Percentiles rank a stretch among this genome's conserved stretches.
Conservation (phyloP, 352 stramenopile species). For the Thalassiosira exigua region DNA sequence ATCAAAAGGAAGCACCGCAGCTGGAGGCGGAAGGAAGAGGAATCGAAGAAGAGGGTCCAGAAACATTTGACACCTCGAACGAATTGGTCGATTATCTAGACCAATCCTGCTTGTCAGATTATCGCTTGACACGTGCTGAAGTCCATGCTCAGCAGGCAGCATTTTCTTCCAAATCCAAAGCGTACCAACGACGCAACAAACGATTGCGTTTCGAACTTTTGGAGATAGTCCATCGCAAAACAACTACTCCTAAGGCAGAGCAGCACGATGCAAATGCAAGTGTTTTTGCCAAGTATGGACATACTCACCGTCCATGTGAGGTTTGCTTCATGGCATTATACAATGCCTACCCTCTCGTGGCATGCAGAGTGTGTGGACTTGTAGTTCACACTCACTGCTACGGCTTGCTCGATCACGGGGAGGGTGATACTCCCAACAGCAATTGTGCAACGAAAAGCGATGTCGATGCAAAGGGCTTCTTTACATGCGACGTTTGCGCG, state of each 20-base stretch:
- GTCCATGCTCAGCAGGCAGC: conserved; percentile 15
- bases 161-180: conserved; percentile 22
- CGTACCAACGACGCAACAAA: conserved; percentile 35
- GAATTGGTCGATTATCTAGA: conserved; percentile 58
- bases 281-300: conserved; percentile 60
- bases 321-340: conserved; percentile 46
- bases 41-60: conserved; percentile 47
- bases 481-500: conserved; percentile 52
- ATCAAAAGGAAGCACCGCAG: conserved; percentile 2
- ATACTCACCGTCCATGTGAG: conserved; percentile 49
- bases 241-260: no score
- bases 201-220: conserved; percentile 46
- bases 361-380: conserved; percentile 46
- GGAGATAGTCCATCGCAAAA: conserved; percentile 40
- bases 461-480: conserved; percentile 48
- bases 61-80: conserved; percentile 42
- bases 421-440: neutral
- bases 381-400: conserved; percentile 58
- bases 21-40: conserved; percentile 4
- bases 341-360: conserved; percentile 30
- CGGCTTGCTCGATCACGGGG: conserved; percentile 35
- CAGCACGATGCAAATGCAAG: no score
- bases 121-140: conserved; percentile 21
- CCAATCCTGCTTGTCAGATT: conserved; percentile 49
- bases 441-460: conserved; percentile 4